Percentiles rank a stretch among this genome's conserved stretches.
These are phyloP conservation scores for Tolypocladium ophioglossoides DNA, from an alignment of 2,329 filamentous ascomycete genomes.

Conservation along the genomic window DNA sequence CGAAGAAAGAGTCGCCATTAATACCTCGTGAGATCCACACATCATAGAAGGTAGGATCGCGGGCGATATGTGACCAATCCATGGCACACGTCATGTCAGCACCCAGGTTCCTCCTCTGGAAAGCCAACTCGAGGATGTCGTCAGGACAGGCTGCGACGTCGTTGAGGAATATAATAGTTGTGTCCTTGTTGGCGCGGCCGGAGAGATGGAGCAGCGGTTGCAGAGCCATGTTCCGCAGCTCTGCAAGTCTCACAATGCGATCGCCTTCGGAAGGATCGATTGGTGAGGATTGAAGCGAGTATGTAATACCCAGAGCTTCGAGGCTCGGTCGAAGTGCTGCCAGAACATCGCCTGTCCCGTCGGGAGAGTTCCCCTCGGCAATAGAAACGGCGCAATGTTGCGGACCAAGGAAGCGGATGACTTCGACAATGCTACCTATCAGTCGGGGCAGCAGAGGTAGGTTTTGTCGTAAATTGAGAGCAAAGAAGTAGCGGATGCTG, in stretches of 20 bases:
- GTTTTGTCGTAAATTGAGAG: constrained; percentile 37
- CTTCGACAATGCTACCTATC: constrained; percentile 37
- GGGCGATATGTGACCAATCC: constrained; percentile 41
- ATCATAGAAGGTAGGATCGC: constrained; percentile 43
- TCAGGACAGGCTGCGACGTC: constrained; percentile 42
- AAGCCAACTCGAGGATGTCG: constrained; percentile 45
- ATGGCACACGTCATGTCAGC: constrained; percentile 49
- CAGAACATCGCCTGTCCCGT: constrained; percentile 41
- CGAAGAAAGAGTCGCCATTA: constrained; percentile 43
- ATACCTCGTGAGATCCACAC: constrained; percentile 44
- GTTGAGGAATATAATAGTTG: constrained; percentile 43
- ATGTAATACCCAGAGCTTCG: constrained; percentile 24
- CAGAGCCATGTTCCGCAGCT: constrained; percentile 42
- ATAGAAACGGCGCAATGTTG: constrained; percentile 38
- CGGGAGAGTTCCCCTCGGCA: constrained; percentile 39
- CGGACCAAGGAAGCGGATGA: constrained; percentile 37
- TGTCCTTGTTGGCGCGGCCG: constrained; percentile 14
- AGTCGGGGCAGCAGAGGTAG: constrained; percentile 29
- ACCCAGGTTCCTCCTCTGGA: constrained; percentile 32
- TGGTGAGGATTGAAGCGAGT: constrained; percentile 29
- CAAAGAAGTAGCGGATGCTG: constrained; percentile 33
- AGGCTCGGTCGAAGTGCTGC: constrained; percentile 26
- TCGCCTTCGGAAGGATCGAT: constrained; percentile 31
- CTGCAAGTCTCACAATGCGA: constrained; percentile 37
- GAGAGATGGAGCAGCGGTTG: constrained; percentile 28